Conservation (phyloP, 2,329 filamentous ascomycete genomes). For the Colletotrichum orchidophilum region DNA sequence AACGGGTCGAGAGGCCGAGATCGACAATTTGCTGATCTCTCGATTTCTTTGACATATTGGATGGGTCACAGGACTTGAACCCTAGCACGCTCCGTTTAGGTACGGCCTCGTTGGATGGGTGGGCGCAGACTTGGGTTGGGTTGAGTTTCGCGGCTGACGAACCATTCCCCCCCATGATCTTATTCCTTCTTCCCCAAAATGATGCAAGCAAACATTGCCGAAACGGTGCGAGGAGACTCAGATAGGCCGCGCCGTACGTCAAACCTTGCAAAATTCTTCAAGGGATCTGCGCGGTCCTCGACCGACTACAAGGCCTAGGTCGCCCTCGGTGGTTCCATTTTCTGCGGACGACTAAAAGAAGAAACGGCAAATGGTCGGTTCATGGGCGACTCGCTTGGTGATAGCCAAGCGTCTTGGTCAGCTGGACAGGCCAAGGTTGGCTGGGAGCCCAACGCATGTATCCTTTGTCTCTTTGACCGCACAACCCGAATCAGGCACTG, state of each 20-base stretch:
- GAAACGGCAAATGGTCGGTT: neutral
- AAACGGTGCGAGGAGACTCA: neutral
- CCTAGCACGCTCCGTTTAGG: neutral
- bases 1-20: neutral
- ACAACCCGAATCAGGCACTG: slow-evolving; percentile 9
- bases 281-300: slow-evolving; percentile 3
- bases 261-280: neutral
- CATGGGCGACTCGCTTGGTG: neutral
- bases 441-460: slow-evolving; percentile 6
- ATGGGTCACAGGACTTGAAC: neutral
- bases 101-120: neutral
- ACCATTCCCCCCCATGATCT: neutral
- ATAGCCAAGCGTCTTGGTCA: slow-evolving; percentile 7
- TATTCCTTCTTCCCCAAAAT: neutral
- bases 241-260: neutral
- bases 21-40: slow-evolving; percentile 4
- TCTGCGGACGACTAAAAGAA: neutral
- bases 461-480: slow-evolving; percentile 27
- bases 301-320: neutral
- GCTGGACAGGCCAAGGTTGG: neutral
- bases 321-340: neutral
- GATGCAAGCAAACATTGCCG: neutral
- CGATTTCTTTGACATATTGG: neutral
- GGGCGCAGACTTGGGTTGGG: neutral
- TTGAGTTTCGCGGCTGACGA: neutral